Conservation (phyloP, 495 filamentous ascomycete species). For the Hypoxylon crocopeplum region DNA sequence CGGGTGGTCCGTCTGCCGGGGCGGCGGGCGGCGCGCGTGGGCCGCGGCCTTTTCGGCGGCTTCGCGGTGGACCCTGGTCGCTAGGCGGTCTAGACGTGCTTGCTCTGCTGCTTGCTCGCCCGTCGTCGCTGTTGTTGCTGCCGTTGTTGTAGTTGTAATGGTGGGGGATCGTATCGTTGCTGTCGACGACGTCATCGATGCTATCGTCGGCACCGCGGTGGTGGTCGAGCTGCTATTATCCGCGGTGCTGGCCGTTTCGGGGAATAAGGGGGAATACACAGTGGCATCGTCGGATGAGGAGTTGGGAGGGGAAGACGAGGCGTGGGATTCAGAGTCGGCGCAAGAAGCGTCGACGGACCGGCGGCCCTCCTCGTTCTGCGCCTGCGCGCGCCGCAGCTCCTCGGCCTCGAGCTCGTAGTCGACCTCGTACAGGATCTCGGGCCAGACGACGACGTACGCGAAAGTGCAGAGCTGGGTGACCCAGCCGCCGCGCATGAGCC, state of each 20-base stretch:
- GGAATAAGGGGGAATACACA: slow-evolving; percentile 34
- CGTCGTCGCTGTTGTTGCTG: slow-evolving; percentile 32
- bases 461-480: slow-evolving; percentile 90
- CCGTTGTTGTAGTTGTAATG: no score
- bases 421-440: slow-evolving; percentile 67
- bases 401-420: slow-evolving; percentile 63
- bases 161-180: slow-evolving; percentile 25
- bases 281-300: slow-evolving; percentile 35
- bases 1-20: slow-evolving; percentile 54
- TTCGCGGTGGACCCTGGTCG: slow-evolving; percentile 51
- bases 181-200: slow-evolving; percentile 28
- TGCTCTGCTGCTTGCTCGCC: slow-evolving; percentile 56
- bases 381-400: slow-evolving; percentile 43
- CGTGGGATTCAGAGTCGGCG: slow-evolving; percentile 15
- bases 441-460: slow-evolving; percentile 75
- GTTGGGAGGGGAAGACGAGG: slow-evolving; percentile 18
- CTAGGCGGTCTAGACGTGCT: slow-evolving; percentile 59
- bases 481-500: slow-evolving; percentile 90
- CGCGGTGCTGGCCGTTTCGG: slow-evolving; percentile 9
- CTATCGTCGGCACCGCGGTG: not conserved
- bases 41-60: slow-evolving; percentile 55
- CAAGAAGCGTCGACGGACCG: slow-evolving; percentile 9
- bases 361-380: slow-evolving; percentile 20
- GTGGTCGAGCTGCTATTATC: slow-evolving; percentile 17
- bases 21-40: slow-evolving; percentile 52